Percentiles rank a stretch among this genome's conserved stretches.
Conservation (phyloP, 306 rosid genomes). For the Rubus idaeus region DNA sequence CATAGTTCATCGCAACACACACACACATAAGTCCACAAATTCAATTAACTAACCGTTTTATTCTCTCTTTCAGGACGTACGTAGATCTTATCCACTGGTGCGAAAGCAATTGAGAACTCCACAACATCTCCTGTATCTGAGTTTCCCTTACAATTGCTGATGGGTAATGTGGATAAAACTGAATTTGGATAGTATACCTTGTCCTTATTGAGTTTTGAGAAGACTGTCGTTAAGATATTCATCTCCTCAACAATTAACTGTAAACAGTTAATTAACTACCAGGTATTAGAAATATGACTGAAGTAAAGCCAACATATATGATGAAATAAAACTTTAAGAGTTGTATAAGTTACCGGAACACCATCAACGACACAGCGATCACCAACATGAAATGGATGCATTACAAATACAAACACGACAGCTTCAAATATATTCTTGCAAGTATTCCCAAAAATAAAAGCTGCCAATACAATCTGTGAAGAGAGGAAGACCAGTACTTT, state of each 20-base stretch:
- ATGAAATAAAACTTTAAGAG: neutral
- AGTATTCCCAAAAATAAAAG: conserved; percentile 82
- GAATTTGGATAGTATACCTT: conserved; percentile 85
- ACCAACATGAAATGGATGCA: conserved; percentile 97
- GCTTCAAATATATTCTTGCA: conserved; percentile 87
- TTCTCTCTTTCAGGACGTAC: conserved; percentile 48
- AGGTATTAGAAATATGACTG: conserved; percentile 13
- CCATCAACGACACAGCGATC: conserved; percentile 89
- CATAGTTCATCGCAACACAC: neutral
- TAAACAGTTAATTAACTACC: conserved; percentile 7
- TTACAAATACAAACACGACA: conserved; percentile 77
- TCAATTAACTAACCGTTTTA: conserved; percentile 47
- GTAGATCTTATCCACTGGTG: conserved; percentile 69
- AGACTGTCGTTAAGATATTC: conserved; percentile 84
- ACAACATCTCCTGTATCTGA: conserved; percentile 68
- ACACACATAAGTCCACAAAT: neutral
- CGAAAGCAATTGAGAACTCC: conserved; percentile 63
- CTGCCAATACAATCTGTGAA: conserved; percentile 69
- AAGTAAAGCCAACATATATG: neutral
- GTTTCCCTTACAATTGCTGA: conserved; percentile 79
- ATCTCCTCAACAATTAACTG: conserved; percentile 95
- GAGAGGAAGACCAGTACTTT: conserved; percentile 76
- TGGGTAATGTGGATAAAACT: conserved; percentile 71
- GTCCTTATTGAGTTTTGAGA: conserved; percentile 78
- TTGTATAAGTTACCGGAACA: conserved; percentile 50